phyloP scores from a whole-genome alignment of 2,329 filamentous ascomycete species.

The Penicillium freii region DNA sequence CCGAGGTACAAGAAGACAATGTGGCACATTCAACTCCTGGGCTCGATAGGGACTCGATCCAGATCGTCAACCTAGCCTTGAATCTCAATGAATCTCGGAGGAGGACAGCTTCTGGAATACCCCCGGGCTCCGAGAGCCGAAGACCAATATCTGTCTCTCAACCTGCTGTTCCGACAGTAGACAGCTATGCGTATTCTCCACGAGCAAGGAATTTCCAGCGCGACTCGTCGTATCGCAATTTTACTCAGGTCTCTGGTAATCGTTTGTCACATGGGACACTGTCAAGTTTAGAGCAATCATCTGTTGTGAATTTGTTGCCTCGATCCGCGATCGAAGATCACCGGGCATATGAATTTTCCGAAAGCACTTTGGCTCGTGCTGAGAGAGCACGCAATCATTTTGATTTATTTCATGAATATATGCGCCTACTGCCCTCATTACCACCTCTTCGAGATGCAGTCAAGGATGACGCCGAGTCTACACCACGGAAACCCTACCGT shows the following conservation, averaged over 20 bases:
- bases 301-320: conserved; percentile 31
- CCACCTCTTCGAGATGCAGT: conserved; percentile 60
- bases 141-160: conserved; percentile 32
- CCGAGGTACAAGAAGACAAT: conserved; percentile 9
- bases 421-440: conserved; percentile 73
- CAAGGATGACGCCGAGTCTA: conserved; percentile 15
- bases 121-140: conserved; percentile 48
- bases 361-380: conserved; percentile 75
- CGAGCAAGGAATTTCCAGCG: conserved; percentile 16
- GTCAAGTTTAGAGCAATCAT: conserved; percentile 16
- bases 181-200: conserved; percentile 20
- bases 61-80: conserved; percentile 90
- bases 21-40: conserved; percentile 29
- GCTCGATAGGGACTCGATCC: conserved; percentile 72
- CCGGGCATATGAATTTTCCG: conserved; percentile 60
- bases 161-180: conserved; percentile 20
- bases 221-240: conserved; percentile 17
- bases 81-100: conserved; percentile 75
- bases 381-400: conserved; percentile 83
- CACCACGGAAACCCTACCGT: conserved; percentile 51
- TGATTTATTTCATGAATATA: conserved; percentile 81
- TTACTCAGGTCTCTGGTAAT: conserved; percentile 28
- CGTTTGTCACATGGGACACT: conserved; percentile 16
- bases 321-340: conserved; percentile 30
- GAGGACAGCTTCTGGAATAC: conserved; percentile 59